phyloP scores from a whole-genome alignment of 23 red algal genomes.

The Pyropia haitanensis region DNA sequence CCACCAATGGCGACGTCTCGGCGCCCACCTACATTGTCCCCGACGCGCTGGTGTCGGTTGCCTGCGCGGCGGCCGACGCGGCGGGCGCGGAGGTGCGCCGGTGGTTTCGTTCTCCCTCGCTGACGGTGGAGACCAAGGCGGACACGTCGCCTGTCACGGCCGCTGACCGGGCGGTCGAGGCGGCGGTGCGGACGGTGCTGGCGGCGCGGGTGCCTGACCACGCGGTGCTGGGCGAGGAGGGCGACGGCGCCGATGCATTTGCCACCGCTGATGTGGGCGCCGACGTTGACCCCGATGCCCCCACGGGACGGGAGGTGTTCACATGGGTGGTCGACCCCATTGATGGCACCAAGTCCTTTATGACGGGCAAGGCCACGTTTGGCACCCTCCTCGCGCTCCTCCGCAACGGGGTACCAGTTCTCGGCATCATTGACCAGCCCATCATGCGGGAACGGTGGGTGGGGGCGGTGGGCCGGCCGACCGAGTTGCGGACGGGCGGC shows the following conservation, averaged over 20 bases:
- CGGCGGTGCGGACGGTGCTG: conserved; percentile 64
- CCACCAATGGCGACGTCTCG: not conserved
- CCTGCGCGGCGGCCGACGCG: conserved; percentile 42
- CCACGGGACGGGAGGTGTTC: conserved; percentile 4
- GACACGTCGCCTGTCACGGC: conserved; percentile 83
- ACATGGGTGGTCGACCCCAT: conserved; percentile 91
- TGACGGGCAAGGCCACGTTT: conserved; percentile 87
- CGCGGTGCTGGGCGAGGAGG: conserved; percentile 83
- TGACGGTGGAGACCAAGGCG: conserved; percentile 44
- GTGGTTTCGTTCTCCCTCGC: conserved; percentile 45
- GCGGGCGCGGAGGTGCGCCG: conserved; percentile 26
- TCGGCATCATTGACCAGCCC: conserved; percentile 82
- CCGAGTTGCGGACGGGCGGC: conserved; percentile 19
- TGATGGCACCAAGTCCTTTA: conserved; percentile 91
- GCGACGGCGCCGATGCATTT: conserved; percentile 1
- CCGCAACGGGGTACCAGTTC: conserved; percentile 35
- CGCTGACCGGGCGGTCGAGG: conserved; percentile 73
- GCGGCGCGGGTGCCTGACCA: conserved; percentile 33
- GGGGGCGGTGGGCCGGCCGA: conserved; percentile 38
- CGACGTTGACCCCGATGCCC: too few species aligned
- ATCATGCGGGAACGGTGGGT: conserved; percentile 79
- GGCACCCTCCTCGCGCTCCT: conserved; percentile 81
- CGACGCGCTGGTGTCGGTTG: conserved; percentile 36
- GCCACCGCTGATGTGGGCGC: not conserved
- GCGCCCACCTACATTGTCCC: not conserved